These are phyloP conservation scores for Xylaria longipes DNA, from an alignment of 495 filamentous ascomycete species.

Conservation along the genomic window DNA sequence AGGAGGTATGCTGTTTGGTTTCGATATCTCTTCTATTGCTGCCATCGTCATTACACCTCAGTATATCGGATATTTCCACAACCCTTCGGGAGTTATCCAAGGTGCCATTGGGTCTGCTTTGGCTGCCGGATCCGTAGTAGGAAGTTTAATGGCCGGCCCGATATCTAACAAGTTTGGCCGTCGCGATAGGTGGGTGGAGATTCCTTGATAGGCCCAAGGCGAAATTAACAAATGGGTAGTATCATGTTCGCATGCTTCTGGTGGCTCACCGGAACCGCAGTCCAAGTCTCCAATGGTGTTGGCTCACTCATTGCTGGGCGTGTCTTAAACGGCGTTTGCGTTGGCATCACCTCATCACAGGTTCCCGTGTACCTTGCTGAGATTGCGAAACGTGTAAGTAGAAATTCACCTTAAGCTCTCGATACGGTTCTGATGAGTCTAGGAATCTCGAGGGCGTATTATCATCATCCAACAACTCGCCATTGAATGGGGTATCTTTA, in stretches of 20 bases:
- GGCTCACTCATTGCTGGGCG: constrained; percentile 73
- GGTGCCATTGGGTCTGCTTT: constrained; percentile 71
- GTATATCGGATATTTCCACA: constrained; percentile 71
- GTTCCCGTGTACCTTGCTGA: constrained; percentile 85
- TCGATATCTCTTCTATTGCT: constrained; percentile 74
- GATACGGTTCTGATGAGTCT: constrained; percentile 12
- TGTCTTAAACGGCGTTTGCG: constrained; percentile 72
- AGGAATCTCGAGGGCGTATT: constrained; percentile 60
- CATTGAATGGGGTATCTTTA: constrained; percentile 72
- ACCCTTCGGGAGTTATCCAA: constrained; percentile 67
- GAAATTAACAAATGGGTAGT: constrained; percentile 37
- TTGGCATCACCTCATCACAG: constrained; percentile 78
- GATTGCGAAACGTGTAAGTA: constrained; percentile 69
- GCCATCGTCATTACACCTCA: constrained; percentile 74
- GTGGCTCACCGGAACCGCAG: constrained; percentile 73
- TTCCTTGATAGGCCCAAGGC: not conserved
- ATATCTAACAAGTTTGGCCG: constrained; percentile 72
- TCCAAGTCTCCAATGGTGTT: constrained; percentile 67
- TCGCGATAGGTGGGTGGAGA: constrained; percentile 49
- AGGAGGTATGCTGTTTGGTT: constrained; percentile 68
- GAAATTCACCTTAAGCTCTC: constrained; percentile 22
- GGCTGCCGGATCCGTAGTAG: constrained; percentile 70
- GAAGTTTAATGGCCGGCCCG: constrained; percentile 67
- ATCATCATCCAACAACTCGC: constrained; percentile 79
- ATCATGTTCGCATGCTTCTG: constrained; percentile 70